Evolutionary conservation across 441 rosid genomes (phyloP).

Genomic region (Populus tomentosa): DNA sequence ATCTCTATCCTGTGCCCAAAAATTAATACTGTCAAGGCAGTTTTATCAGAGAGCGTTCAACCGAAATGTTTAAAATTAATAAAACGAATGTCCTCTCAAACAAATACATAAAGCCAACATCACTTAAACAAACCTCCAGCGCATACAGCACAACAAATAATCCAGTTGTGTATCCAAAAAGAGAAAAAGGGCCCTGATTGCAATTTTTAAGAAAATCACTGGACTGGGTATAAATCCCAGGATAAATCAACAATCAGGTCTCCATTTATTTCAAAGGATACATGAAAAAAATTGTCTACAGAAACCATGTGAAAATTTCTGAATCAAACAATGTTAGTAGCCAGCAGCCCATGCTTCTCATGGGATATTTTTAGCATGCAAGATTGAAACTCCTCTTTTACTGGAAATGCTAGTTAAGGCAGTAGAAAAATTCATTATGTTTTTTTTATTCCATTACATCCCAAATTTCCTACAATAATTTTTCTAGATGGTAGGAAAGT

Average conservation of each 20-base stretch:
- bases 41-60: not conserved
- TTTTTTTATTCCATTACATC: not conserved
- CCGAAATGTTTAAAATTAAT: not conserved
- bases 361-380: no score
- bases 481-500: not conserved
- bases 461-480: not conserved
- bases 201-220: no score
- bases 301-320: not conserved
- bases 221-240: no score
- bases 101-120: no score
- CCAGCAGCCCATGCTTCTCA: not conserved
- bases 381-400: not conserved
- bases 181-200: no score
- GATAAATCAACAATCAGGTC: no score
- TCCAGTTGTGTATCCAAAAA: no score
- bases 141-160: not conserved
- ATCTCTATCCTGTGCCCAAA: constrained; percentile 75
- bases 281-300: no score
- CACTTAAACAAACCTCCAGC: not conserved
- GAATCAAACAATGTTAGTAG: not conserved
- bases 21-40: not conserved
- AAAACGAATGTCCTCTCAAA: not conserved
- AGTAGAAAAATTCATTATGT: not conserved
- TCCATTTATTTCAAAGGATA: no score
- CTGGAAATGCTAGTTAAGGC: no score